Base-by-base conservation (phyloP, 176 grass and related monocot genomes). In the Rhynchospora breviuscula region DNA sequence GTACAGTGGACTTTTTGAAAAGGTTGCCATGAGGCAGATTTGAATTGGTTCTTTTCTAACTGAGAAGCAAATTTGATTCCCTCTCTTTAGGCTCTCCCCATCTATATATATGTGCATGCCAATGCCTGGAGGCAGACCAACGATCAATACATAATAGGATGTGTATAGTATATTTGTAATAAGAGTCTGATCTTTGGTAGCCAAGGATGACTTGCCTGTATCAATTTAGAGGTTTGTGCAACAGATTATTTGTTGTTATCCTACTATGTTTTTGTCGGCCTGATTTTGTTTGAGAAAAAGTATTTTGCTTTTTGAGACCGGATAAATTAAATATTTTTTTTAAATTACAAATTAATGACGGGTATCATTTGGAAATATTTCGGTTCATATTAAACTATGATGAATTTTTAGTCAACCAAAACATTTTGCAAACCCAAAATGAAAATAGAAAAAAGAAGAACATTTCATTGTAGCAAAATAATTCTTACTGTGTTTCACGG, bases 161-260 rank as follows among this genome's bases (percentile, higher is more conserved):
- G 35, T 40, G 3, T 40, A 40, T 40, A 40, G 35, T 40, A 40
- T 40, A 5, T 80, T 44, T 63, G 26, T 62, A 62, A 63, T 81
- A 81, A 22, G 78, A 81, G 53, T 62, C 45, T 56, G 51, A 46
- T 35, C 80, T 84, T 87, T 83, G 86, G 53, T 87, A 87, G 86
- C 86, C 86, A 87, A 87, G 86, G 86, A 87, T 87, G 86, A 87
- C 68, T 87, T 87, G 86, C 86, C 68, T 83, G 74, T 78, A 73
- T 52, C 49, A 29, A 81, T 59, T 25, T 58, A 35, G 46, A 81
- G 53, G 47, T 26, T 46, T 73, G 22, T 76, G 48, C 69, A 49
- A 22, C 18, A 44, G 67, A 70, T 46, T 70, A 7, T 11, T 73
- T 48, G 12, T 52, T 52, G 9, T 52, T 23, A 49, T 73, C 68